Evolutionary conservation across 75 land plant species (phyloP).

Genomic region (Pinus tabuliformis): DNA sequence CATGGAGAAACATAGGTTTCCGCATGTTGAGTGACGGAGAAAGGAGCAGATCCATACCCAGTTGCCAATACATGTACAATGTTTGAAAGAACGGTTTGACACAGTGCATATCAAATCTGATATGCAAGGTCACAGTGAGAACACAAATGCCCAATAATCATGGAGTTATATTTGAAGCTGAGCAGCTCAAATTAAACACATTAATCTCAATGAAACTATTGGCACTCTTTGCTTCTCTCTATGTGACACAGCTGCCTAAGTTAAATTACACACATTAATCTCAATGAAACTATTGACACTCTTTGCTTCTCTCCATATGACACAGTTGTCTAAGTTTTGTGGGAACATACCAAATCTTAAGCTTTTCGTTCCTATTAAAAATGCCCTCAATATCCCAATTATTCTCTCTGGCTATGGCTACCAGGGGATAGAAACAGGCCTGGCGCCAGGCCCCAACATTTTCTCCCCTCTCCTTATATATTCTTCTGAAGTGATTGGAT

Average conservation of each 20-base stretch:
- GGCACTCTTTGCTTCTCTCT: conserved; percentile 25
- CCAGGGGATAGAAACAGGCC: conserved; percentile 93
- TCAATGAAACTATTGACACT: background rate
- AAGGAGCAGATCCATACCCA: background rate
- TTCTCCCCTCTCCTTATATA: conserved; percentile 89
- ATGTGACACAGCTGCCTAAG: conserved; percentile 92
- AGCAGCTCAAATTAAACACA: too few relatives aligned
- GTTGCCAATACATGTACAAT: background rate
- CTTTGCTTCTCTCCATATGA: conserved; percentile 55
- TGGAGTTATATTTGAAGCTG: too few relatives aligned
- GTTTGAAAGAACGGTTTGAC: background rate
- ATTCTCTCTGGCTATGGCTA: conserved; percentile 70
- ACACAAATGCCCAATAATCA: too few relatives aligned
- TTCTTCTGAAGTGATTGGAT: conserved; percentile 71
- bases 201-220: background rate
- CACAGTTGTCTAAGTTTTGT: conserved; percentile 93
- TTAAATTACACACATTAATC: conserved; percentile 1
- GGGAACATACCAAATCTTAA: conserved; percentile 96
- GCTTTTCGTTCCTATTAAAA: conserved; percentile 83
- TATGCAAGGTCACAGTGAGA: too few relatives aligned
- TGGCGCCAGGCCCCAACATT: conserved; percentile 98
- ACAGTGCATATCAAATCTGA: background rate
- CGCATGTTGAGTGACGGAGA: background rate
- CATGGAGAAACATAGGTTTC: too few relatives aligned
- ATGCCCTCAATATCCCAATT: conserved; percentile 93